These are phyloP conservation scores for Anaeromyces robustus DNA, from an alignment of 192 early-diverging fungal genomes.

Conservation along the genomic window DNA sequence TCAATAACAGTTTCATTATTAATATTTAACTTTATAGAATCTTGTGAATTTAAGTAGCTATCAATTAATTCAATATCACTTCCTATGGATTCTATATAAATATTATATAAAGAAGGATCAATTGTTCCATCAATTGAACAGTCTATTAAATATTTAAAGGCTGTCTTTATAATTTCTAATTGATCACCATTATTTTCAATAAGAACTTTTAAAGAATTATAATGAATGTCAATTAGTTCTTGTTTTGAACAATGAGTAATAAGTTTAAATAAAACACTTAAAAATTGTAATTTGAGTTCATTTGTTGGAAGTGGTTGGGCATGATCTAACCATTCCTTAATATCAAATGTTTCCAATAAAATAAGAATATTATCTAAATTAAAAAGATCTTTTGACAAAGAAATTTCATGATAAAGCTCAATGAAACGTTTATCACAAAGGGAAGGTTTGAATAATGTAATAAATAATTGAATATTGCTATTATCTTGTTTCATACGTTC, in stretches of 20 bases:
- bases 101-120: not conserved
- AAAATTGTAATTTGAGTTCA: not conserved
- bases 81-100: not conserved
- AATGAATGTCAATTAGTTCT: not conserved
- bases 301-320: not conserved
- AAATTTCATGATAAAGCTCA: not conserved
- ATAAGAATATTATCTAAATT: not conserved
- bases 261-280: not conserved
- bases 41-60: not conserved
- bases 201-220: not conserved
- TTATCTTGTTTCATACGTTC: not conserved
- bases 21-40: not conserved
- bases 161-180: not conserved
- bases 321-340: not conserved
- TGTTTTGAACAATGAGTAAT: not conserved
- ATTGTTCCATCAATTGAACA: not conserved
- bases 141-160: not conserved
- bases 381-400: not conserved
- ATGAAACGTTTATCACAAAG: not conserved
- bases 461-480: not conserved
- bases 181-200: not conserved
- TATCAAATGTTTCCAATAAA: not conserved
- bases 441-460: not conserved
- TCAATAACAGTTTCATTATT: not conserved
- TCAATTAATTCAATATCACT: not conserved